Evolutionary conservation across 768 basidiomycete genomes (phyloP).

Genomic region (Lactarius indigo): DNA sequence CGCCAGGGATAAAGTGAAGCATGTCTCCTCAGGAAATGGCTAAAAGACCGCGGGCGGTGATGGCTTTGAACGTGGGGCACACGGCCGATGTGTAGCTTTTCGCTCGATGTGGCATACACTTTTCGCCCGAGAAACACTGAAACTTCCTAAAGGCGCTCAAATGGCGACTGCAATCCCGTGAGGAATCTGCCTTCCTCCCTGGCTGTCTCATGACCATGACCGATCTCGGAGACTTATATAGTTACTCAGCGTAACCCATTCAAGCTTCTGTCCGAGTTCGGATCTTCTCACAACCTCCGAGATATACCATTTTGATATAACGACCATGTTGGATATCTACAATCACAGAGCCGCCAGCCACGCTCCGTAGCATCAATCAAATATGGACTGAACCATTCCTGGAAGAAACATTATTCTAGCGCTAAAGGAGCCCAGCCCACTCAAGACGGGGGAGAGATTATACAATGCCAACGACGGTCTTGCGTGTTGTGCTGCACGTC

Average conservation of each 20-base stretch:
- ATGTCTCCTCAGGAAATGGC: neutral
- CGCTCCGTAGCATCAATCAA: conserved; percentile 2
- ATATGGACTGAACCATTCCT: conserved; percentile 3
- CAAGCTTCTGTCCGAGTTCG: neutral
- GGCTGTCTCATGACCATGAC: conserved; percentile 22
- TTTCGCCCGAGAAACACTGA: neutral
- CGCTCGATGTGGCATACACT: neutral
- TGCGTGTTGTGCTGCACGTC: neutral
- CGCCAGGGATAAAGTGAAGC: neutral
- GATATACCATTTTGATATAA: conserved; percentile 3
- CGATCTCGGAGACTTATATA: conserved; percentile 6
- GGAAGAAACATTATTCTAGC: conserved; percentile 5
- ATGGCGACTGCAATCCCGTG: conserved; percentile 1
- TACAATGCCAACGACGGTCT: neutral
- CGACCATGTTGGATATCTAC: conserved; percentile 6
- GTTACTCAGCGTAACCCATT: neutral
- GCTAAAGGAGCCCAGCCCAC: neutral
- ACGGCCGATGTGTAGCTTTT: conserved; percentile 1
- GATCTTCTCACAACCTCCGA: neutral
- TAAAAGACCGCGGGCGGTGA: conserved; percentile 11
- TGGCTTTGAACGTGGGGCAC: conserved; percentile 16
- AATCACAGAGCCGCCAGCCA: neutral
- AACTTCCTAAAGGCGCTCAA: neutral
- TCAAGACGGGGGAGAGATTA: conserved; percentile 1
- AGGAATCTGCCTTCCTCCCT: conserved; percentile 7